Percentiles rank a stretch among this genome's conserved stretches.
phyloP scores from a whole-genome alignment of 2,329 filamentous ascomycete genomes.

The Ceratocystis smalleyi region DNA sequence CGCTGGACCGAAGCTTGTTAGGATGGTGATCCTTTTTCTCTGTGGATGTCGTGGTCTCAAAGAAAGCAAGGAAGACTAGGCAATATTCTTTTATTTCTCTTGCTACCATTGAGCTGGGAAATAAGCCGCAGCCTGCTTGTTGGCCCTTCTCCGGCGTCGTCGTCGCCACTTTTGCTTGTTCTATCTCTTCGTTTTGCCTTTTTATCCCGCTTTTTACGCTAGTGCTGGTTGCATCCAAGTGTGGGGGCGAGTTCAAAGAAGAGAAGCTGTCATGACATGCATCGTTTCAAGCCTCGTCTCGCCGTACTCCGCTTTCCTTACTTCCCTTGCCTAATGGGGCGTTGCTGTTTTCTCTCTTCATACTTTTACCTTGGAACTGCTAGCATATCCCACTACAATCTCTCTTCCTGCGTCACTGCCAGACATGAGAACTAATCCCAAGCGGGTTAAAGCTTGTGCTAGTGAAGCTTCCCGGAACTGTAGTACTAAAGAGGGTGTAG shows the following conservation, averaged over 20 bases:
- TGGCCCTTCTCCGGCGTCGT: not conserved
- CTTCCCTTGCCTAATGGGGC: too few relatives aligned
- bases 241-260: not conserved
- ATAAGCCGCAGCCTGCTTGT: not conserved
- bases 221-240: not conserved
- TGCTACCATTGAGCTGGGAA: not conserved
- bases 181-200: not conserved
- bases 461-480: not conserved
- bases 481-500: not conserved
- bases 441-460: constrained; percentile 1
- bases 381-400: not conserved
- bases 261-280: not conserved
- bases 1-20: not conserved
- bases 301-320: too few relatives aligned
- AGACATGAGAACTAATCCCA: not conserved
- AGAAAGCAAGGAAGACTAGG: not conserved
- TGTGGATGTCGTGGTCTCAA: not conserved
- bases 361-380: not conserved
- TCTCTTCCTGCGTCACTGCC: not conserved
- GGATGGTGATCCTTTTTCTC: not conserved
- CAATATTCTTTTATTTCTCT: not conserved
- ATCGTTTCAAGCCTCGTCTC: too few relatives aligned
- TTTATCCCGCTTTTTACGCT: too few relatives aligned
- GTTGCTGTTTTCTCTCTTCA: not conserved
- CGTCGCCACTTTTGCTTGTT: not conserved